Evolutionary conservation across 1,284 basidiomycete genomes (phyloP).

Genomic region (Sanguinoderma infundibulare): DNA sequence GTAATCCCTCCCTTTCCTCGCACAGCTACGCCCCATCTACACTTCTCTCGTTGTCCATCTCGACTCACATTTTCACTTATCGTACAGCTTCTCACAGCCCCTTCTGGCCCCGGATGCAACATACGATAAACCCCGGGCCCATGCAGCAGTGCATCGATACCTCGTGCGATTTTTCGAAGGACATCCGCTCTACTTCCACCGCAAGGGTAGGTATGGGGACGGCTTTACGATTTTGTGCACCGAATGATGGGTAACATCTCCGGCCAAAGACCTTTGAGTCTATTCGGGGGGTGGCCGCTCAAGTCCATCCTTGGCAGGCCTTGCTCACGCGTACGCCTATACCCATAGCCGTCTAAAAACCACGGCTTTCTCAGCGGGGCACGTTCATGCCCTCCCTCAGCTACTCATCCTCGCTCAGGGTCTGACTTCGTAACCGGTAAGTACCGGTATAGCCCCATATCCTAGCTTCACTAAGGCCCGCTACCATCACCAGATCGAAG

Average conservation of each 20-base stretch:
- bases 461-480: background rate
- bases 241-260: background rate
- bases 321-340: background rate
- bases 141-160: slow-evolving; percentile 1
- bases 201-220: background rate
- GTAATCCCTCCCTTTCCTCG: slow-evolving; percentile 11
- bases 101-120: too few relatives aligned
- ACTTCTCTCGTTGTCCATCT: background rate
- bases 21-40: slow-evolving; percentile 1
- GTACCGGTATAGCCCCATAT: background rate
- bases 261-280: background rate
- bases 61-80: background rate
- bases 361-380: background rate
- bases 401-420: background rate
- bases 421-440: background rate
- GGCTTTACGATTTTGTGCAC: background rate
- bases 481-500: background rate
- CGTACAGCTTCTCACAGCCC: too few relatives aligned
- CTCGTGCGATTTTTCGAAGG: background rate
- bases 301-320: background rate
- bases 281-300: background rate
- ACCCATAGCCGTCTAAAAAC: background rate
- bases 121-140: too few relatives aligned
- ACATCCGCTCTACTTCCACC: background rate
- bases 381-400: background rate